phyloP scores from a whole-genome alignment of 352 stramenopile species.

The Pythium phragmitis region DNA sequence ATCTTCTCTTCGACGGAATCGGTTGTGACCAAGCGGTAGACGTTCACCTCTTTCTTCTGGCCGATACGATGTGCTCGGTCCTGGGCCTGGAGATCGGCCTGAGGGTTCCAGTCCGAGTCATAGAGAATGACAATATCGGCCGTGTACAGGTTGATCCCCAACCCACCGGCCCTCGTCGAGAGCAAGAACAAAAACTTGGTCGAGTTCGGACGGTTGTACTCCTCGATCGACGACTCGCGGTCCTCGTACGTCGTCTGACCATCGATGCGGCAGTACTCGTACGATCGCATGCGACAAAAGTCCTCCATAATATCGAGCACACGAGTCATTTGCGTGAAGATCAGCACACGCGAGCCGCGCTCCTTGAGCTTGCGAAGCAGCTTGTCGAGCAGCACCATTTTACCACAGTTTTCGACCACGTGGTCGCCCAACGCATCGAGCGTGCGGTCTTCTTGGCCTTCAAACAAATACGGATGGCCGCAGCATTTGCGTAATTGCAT shows the following conservation, averaged over 20 bases:
- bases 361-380: constrained; percentile 88
- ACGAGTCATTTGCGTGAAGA: constrained; percentile 94
- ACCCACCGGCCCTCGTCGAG: constrained; percentile 94
- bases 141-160: constrained; percentile 99
- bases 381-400: constrained; percentile 97
- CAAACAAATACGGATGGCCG: constrained; percentile 93
- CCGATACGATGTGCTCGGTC: constrained; percentile 98
- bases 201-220: constrained; percentile 96
- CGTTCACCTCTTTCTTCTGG: constrained; percentile 98
- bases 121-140: constrained; percentile 99
- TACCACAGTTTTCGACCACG: constrained; percentile 96
- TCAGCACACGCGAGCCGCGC: constrained; percentile 83
- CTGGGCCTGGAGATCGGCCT: constrained; percentile 94
- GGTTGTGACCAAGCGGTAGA: constrained; percentile 94
- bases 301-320: constrained; percentile 95
- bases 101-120: constrained; percentile 98
- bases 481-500: constrained; percentile 90
- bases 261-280: constrained; percentile 89
- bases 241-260: constrained; percentile 87
- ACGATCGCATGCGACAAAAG: constrained; percentile 94
- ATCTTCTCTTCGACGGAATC: constrained; percentile 99
- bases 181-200: constrained; percentile 98
- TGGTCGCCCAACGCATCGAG: constrained; percentile 95
- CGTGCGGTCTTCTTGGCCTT: constrained; percentile 94
- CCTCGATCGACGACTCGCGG: constrained; percentile 81